A percentile compares a stretch with the other conserved stretches of the same genome.
These are phyloP conservation scores for Gracilaria vermiculophylla DNA, from an alignment of 23 red algal species.

Conservation along the genomic window DNA sequence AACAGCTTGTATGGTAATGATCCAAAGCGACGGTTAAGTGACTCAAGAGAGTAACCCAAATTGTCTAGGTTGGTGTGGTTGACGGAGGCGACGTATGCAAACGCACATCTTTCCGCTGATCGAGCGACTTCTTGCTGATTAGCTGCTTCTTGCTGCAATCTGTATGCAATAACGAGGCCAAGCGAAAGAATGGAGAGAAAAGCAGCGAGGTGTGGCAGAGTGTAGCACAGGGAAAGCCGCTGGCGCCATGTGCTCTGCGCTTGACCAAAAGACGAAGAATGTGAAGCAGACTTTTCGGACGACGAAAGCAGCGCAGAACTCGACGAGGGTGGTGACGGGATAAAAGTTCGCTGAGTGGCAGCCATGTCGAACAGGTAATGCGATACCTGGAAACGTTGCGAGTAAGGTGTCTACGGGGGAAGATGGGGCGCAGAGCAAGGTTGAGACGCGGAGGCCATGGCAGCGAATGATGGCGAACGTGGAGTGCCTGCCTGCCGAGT, in stretches of 20 bases:
- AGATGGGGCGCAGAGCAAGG: neutral
- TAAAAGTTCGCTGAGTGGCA: neutral
- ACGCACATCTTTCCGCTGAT: constrained; percentile 32
- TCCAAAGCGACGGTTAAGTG: neutral
- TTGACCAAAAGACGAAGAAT: neutral
- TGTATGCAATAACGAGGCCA: neutral
- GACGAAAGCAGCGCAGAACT: neutral
- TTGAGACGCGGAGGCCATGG: neutral
- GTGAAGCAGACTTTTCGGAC: neutral
- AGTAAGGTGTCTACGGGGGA: neutral
- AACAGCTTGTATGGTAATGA: constrained; percentile 26
- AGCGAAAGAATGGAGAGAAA: constrained; percentile 26
- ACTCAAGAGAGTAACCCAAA: constrained; percentile 12
- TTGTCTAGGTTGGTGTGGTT: constrained; percentile 28
- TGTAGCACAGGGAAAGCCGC: constrained; percentile 23
- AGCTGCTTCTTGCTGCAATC: neutral
- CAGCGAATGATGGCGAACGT: neutral
- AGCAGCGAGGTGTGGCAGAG: constrained; percentile 45
- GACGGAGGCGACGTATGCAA: constrained; percentile 36
- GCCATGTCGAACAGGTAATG: neutral
- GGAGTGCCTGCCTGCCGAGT: neutral
- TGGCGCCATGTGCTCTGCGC: neutral
- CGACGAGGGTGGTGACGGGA: neutral
- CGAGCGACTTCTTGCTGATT: neutral
- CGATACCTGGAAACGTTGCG: no score